These are phyloP conservation scores for Castanospermum australe DNA, from an alignment of 306 rosid species.

Conservation along the genomic window DNA sequence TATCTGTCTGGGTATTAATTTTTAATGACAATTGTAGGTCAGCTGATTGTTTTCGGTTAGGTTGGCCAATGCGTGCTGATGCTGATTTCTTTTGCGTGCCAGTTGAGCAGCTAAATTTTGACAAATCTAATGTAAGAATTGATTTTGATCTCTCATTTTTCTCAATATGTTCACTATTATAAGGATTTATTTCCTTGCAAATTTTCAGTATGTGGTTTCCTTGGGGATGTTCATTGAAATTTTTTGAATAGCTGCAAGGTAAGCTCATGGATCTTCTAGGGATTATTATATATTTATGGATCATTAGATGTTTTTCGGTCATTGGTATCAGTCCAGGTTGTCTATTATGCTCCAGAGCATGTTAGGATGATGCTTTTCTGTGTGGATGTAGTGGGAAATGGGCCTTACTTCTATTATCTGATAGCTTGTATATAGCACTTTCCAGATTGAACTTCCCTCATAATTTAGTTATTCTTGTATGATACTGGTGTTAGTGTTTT, in stretches of 20 bases:
- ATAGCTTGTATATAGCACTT: not conserved
- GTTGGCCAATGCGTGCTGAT: conserved; percentile 99
- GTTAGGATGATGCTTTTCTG: not conserved
- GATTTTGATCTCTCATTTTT: not conserved
- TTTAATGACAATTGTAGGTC: conserved; percentile 62
- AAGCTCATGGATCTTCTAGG: not conserved
- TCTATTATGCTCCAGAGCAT: not conserved
- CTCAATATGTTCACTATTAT: not conserved
- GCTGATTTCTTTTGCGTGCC: conserved; percentile 84
- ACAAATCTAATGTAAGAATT: conserved; percentile 63
- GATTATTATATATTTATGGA: not conserved
- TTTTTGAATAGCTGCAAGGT: not conserved
- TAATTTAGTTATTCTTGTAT: not conserved
- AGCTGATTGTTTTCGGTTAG: conserved; percentile 88
- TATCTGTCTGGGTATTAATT: conserved; percentile 18
- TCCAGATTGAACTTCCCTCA: not conserved
- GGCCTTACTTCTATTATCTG: not conserved
- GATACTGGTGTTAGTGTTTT: not conserved
- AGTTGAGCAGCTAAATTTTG: conserved; percentile 26
- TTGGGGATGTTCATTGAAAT: not conserved
- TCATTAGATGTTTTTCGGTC: too few relatives aligned
- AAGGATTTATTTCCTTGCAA: not conserved
- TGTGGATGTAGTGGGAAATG: not conserved
- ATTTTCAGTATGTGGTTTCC: not conserved
- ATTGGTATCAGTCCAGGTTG: not conserved